Conservation (phyloP, 2,329 filamentous ascomycete species). For the Emmonsiellopsis sp. region DNA sequence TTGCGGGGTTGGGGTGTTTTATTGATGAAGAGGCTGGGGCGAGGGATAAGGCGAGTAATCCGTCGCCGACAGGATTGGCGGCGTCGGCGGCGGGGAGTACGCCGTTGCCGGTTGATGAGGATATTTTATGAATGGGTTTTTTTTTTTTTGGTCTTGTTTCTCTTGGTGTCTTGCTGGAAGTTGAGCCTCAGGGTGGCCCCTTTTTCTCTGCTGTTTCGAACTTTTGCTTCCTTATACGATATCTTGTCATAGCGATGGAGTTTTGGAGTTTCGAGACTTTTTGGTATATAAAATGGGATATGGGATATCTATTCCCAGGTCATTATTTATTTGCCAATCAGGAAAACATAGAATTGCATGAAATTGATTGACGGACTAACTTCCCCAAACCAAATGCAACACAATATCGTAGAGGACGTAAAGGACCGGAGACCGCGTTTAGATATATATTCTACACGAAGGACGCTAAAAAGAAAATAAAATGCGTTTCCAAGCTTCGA, state of each 20-base stretch:
- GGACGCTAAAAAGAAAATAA: too few relatives aligned
- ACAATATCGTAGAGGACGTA: too few relatives aligned
- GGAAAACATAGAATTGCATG: too few relatives aligned
- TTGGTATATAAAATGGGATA: too few relatives aligned
- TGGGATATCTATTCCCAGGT: too few relatives aligned
- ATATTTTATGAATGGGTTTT: slow-evolving; percentile 1
- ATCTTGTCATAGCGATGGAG: slow-evolving; percentile 3
- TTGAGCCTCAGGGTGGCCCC: not conserved
- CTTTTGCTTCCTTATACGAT: not conserved
- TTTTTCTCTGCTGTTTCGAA: not conserved
- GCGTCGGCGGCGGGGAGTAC: slow-evolving; percentile 16
- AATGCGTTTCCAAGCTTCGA: too few relatives aligned
- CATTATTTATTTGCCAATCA: too few relatives aligned
- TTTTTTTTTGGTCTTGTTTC: not conserved
- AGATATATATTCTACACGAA: too few relatives aligned
- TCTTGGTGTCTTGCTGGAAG: not conserved
- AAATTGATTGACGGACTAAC: too few relatives aligned
- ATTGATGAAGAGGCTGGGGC: slow-evolving; percentile 59
- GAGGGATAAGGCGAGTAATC: slow-evolving; percentile 13
- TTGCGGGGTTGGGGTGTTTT: slow-evolving; percentile 79
- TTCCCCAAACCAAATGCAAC: too few relatives aligned
- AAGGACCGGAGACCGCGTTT: too few relatives aligned
- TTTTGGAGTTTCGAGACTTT: not conserved
- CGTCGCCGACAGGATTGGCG: slow-evolving; percentile 20
- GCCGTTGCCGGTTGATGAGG: slow-evolving; percentile 3